A percentile compares a stretch with the other conserved stretches of the same genome.
Evolutionary conservation across 192 early-diverging fungal species (phyloP).

Genomic region (Backusella sp.): DNA sequence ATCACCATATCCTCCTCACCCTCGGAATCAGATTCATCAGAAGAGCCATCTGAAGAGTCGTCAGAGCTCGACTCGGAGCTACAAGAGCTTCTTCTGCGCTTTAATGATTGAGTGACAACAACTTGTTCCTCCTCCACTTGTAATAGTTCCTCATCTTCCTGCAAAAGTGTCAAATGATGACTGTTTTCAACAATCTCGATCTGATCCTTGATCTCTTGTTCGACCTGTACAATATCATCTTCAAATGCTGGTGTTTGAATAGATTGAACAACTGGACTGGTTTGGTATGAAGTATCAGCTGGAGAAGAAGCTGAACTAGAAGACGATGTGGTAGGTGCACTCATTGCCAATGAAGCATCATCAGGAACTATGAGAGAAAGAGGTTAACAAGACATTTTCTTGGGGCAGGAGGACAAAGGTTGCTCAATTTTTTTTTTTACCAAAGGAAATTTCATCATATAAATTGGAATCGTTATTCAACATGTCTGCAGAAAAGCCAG

Average conservation of each 20-base stretch:
- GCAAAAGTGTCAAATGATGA: neutral
- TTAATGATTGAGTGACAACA: neutral
- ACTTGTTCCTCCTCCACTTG: neutral
- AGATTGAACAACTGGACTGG: constrained; percentile 7
- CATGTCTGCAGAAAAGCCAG: neutral
- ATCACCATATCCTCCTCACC: constrained; percentile 12
- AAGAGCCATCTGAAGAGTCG: neutral
- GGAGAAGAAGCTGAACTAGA: constrained; percentile 17
- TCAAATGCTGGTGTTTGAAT: neutral
- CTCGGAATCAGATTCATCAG: neutral
- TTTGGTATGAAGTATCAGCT: neutral
- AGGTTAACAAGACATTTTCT: neutral
- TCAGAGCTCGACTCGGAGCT: neutral
- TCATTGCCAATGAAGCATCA: constrained; percentile 11
- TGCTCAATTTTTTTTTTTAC: constrained; percentile 13
- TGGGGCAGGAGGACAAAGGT: too few relatives aligned
- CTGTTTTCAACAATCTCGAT: neutral
- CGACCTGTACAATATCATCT: neutral
- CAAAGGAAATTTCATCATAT: constrained; percentile 41
- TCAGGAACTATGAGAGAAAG: constrained; percentile 4
- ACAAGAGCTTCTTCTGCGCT: constrained; percentile 22
- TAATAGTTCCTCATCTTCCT: neutral
- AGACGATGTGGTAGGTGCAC: constrained; percentile 13
- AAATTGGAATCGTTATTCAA: constrained; percentile 8
- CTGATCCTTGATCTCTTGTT: neutral